Evolutionary conservation across 2,329 filamentous ascomycete genomes (phyloP).

Genomic region (Akanthomyces uredinophilus): DNA sequence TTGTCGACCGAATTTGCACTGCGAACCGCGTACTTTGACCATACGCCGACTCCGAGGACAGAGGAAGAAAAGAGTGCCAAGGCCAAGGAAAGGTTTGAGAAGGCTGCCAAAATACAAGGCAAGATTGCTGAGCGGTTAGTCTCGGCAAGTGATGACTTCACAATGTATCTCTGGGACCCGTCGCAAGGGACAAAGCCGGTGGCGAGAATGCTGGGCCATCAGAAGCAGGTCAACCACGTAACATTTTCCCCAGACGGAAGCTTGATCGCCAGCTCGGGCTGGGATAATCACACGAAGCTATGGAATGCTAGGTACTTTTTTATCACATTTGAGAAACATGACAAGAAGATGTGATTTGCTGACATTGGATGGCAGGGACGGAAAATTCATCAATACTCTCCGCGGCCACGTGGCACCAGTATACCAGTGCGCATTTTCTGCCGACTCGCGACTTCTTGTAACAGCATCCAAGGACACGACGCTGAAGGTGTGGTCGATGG

Average conservation of each 20-base stretch:
- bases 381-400: constrained; percentile 79
- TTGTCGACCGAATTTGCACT: constrained; percentile 89
- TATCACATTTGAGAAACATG: constrained; percentile 35
- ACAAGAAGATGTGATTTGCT: constrained; percentile 19
- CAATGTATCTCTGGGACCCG: constrained; percentile 93
- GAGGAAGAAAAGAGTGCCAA: constrained; percentile 67
- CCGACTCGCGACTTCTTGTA: constrained; percentile 83
- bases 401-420: constrained; percentile 86
- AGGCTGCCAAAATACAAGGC: constrained; percentile 71
- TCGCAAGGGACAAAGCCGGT: constrained; percentile 73
- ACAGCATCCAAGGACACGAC: constrained; percentile 90
- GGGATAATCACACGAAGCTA: constrained; percentile 92
- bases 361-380: constrained; percentile 41
- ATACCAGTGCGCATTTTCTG: constrained; percentile 88
- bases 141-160: constrained; percentile 91
- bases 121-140: constrained; percentile 78
- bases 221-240: constrained; percentile 95
- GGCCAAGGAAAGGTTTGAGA: constrained; percentile 78
- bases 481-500: constrained; percentile 89
- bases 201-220: constrained; percentile 84
- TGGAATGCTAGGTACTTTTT: constrained; percentile 67
- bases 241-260: constrained; percentile 87
- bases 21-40: constrained; percentile 81
- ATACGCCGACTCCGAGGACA: constrained; percentile 62
- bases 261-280: constrained; percentile 81